phyloP scores from a whole-genome alignment of 768 basidiomycete genomes.

The Suillus subluteus region DNA sequence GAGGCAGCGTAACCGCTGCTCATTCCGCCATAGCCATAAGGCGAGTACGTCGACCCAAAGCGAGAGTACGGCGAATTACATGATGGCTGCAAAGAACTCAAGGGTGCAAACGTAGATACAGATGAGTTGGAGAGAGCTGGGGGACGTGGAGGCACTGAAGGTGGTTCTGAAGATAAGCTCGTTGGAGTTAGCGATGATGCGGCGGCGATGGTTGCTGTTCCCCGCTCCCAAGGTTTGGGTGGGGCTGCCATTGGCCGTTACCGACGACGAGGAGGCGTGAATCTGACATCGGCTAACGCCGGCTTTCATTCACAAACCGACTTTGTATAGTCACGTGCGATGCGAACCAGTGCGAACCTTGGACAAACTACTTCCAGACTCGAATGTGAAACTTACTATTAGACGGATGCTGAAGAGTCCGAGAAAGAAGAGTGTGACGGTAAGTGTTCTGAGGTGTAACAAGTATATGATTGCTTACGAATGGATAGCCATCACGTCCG shows the following conservation, averaged over 20 bases:
- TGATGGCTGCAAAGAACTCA: slow-evolving; percentile 32
- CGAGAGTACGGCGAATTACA: slow-evolving; percentile 48
- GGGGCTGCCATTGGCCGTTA: slow-evolving; percentile 61
- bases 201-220: slow-evolving; percentile 35
- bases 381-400: slow-evolving; percentile 1
- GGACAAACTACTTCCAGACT: background rate
- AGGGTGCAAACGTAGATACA: slow-evolving; percentile 36
- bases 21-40: slow-evolving; percentile 46
- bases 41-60: slow-evolving; percentile 38
- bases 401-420: slow-evolving; percentile 4
- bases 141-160: slow-evolving; percentile 67
- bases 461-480: slow-evolving; percentile 14
- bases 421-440: slow-evolving; percentile 6
- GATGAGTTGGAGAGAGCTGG: slow-evolving; percentile 48
- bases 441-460: background rate
- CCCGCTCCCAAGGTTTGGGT: slow-evolving; percentile 89
- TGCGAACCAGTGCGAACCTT: background rate
- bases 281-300: background rate
- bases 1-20: slow-evolving; percentile 38
- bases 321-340: background rate
- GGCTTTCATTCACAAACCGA: background rate
- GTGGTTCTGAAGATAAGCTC: slow-evolving; percentile 35
- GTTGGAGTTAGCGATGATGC: slow-evolving; percentile 22
- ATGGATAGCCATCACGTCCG: slow-evolving; percentile 28
- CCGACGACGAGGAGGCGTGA: background rate